A percentile compares a stretch with the other conserved stretches of the same genome.
phyloP scores from a whole-genome alignment of 2,329 filamentous ascomycete species.

The Mycocentrospora acerina region DNA sequence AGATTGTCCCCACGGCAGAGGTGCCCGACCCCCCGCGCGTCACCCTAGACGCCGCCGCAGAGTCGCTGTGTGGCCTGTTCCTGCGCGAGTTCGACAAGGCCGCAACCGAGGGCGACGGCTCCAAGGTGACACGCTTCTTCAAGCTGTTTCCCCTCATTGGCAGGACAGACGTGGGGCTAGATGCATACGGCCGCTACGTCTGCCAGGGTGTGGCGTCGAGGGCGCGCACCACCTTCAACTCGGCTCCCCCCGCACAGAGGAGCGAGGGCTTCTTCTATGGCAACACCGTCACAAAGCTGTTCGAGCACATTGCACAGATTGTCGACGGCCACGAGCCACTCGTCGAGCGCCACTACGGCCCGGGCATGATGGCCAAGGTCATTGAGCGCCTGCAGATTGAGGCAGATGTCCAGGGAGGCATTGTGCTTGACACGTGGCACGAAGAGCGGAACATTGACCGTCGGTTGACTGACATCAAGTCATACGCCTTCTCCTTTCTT shows the following conservation, averaged over 20 bases:
- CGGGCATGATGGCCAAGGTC: slow-evolving; percentile 90
- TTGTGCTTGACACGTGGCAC: slow-evolving; percentile 92
- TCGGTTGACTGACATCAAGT: slow-evolving; percentile 91
- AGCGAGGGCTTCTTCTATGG: slow-evolving; percentile 90
- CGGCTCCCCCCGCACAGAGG: slow-evolving; percentile 60
- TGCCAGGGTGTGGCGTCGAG: slow-evolving; percentile 89
- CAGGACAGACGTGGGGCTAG: slow-evolving; percentile 81
- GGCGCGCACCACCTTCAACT: slow-evolving; percentile 77
- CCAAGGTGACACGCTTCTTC: slow-evolving; percentile 93
- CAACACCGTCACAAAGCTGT: slow-evolving; percentile 84
- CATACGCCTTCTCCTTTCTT: slow-evolving; percentile 95
- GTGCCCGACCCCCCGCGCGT: slow-evolving; percentile 88
- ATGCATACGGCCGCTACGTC: slow-evolving; percentile 94
- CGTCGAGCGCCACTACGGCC: slow-evolving; percentile 91
- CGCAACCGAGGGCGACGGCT: slow-evolving; percentile 79
- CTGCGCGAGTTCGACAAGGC: slow-evolving; percentile 94
- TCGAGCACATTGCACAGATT: slow-evolving; percentile 97
- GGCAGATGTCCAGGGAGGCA: slow-evolving; percentile 93
- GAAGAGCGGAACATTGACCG: slow-evolving; percentile 85
- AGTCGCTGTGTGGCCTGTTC: slow-evolving; percentile 88
- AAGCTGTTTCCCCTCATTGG: slow-evolving; percentile 96
- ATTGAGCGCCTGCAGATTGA: slow-evolving; percentile 92
- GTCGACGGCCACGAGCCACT: slow-evolving; percentile 87
- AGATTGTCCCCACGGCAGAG: slow-evolving; percentile 92
- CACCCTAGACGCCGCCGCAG: slow-evolving; percentile 82